Evolutionary conservation across 2,329 filamentous ascomycete genomes (phyloP).

Genomic region (Colletotrichum truncatum): DNA sequence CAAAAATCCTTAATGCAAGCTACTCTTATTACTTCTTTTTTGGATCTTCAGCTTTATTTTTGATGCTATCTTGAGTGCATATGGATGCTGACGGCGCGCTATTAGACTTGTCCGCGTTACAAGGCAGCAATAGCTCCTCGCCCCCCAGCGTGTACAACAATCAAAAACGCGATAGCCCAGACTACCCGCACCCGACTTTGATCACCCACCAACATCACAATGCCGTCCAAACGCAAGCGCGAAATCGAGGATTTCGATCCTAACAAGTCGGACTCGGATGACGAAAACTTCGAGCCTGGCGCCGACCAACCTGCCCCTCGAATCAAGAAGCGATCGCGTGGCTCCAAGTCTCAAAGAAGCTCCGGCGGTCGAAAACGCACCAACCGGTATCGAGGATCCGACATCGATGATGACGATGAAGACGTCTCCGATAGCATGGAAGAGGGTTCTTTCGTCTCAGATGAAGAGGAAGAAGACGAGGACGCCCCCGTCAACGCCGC

Average conservation of each 20-base stretch:
- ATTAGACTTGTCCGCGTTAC: neutral
- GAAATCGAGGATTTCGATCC: conserved; percentile 69
- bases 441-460: conserved; percentile 58
- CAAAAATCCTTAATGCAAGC: neutral
- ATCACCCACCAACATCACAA: conserved; percentile 34
- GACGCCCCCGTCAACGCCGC: conserved; percentile 54
- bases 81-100: neutral
- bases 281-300: conserved; percentile 71
- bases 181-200: neutral
- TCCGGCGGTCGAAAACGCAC: conserved; percentile 45
- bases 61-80: neutral
- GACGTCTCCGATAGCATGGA: conserved; percentile 63
- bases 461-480: conserved; percentile 48
- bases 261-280: conserved; percentile 72
- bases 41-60: neutral
- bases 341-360: conserved; percentile 46
- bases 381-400: conserved; percentile 64
- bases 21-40: neutral
- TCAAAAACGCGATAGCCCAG: conserved; percentile 11
- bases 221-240: conserved; percentile 66
- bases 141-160: conserved; percentile 7
- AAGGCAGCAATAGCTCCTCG: conserved; percentile 3
- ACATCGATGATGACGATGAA: conserved; percentile 70
- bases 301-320: conserved; percentile 53
- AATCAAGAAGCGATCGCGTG: conserved; percentile 45